phyloP scores from a whole-genome alignment of 2,329 filamentous ascomycete species.

The Monosporascus sp. region DNA sequence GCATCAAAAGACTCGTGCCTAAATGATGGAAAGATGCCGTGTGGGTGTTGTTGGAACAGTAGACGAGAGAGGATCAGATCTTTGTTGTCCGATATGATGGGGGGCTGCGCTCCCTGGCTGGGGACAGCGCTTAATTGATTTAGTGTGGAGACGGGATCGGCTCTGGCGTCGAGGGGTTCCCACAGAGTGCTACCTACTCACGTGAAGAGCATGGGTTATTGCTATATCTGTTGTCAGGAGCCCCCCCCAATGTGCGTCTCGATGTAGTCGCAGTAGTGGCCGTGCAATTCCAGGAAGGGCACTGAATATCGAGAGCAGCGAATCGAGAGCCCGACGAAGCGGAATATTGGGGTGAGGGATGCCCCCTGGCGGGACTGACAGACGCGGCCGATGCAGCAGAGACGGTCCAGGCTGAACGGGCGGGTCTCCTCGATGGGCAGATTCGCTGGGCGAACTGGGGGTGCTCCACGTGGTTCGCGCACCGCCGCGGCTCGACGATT shows the following conservation, averaged over 20 bases:
- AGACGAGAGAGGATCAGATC: slow-evolving; percentile 11
- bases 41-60: background rate
- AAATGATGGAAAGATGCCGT: background rate
- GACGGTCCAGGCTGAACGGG: background rate
- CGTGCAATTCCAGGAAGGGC: background rate
- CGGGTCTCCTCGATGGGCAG: background rate
- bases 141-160: slow-evolving; percentile 17
- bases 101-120: slow-evolving; percentile 13
- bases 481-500: background rate
- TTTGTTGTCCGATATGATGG: slow-evolving; percentile 6
- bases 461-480: background rate
- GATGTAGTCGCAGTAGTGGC: background rate
- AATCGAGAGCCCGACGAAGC: background rate
- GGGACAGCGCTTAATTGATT: slow-evolving; percentile 24
- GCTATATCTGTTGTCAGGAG: too few species aligned
- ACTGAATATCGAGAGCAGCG: background rate
- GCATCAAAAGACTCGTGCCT: background rate
- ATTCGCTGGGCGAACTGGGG: background rate
- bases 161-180: slow-evolving; percentile 7
- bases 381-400: background rate
- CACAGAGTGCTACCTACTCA: background rate
- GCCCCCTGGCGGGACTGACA: background rate
- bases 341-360: too few species aligned
- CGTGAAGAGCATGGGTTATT: too few species aligned
- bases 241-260: too few species aligned